phyloP scores from a whole-genome alignment of 2,329 filamentous ascomycete genomes.

The Tolypocladium amazonense region DNA sequence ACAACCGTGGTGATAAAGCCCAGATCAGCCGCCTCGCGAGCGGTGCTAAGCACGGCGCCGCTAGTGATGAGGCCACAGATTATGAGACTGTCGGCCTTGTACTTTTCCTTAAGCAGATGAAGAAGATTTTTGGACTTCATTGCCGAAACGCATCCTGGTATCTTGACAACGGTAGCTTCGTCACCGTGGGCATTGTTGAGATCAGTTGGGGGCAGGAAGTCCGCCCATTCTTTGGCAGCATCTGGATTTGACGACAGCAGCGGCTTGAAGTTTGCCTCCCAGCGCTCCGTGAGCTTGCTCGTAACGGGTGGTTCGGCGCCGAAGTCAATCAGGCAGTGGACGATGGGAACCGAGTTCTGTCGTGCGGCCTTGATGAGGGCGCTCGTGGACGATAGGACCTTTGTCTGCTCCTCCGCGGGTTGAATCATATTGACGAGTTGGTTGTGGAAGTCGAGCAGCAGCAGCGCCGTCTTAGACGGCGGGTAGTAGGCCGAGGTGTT shows the following conservation, averaged over 20 bases:
- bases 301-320: not conserved
- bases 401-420: not conserved
- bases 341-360: not conserved
- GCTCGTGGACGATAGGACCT: conserved; percentile 1
- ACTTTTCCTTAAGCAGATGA: conserved; percentile 1
- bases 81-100: conserved; percentile 1
- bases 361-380: conserved; percentile 4
- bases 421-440: conserved; percentile 4
- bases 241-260: conserved; percentile 1
- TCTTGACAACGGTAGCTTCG: conserved; percentile 1
- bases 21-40: conserved; percentile 6
- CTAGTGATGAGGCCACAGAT: conserved; percentile 6
- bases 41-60: conserved; percentile 6
- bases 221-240: not conserved
- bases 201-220: not conserved
- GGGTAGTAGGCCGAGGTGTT: conserved; percentile 2
- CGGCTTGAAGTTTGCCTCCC: conserved; percentile 4
- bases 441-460: conserved; percentile 7
- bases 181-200: not conserved
- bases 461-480: conserved; percentile 4
- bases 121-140: conserved; percentile 2
- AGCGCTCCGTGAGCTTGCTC: conserved; percentile 4
- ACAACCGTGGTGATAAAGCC: conserved; percentile 6
- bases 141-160: conserved; percentile 4
- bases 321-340: conserved; percentile 6